Percentiles rank a stretch among this genome's conserved stretches.
Evolutionary conservation across 2,329 filamentous ascomycete genomes (phyloP).

Genomic region (Exophiala lecanii-corni): DNA sequence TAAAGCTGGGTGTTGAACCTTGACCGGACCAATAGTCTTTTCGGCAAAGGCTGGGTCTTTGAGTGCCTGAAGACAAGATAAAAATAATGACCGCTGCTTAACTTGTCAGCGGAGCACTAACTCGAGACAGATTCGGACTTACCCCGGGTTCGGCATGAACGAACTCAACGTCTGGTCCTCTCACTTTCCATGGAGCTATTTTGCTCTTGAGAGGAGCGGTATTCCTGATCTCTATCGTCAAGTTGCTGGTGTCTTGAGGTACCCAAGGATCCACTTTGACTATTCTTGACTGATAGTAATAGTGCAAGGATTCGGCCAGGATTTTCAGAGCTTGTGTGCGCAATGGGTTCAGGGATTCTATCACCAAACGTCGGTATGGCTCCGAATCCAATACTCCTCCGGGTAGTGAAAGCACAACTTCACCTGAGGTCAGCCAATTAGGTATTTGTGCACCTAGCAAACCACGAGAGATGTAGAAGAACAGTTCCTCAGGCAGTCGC

Average conservation of each 20-base stretch:
- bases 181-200: constrained; percentile 68
- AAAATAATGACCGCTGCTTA: constrained; percentile 14
- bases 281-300: constrained; percentile 75
- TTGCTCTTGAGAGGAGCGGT: constrained; percentile 50
- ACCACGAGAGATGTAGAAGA: constrained; percentile 81
- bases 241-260: constrained; percentile 60
- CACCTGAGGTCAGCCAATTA: constrained; percentile 74
- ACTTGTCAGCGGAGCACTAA: constrained; percentile 9
- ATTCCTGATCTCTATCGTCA: constrained; percentile 60
- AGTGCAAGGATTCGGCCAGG: constrained; percentile 71
- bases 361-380: constrained; percentile 76
- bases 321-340: constrained; percentile 73
- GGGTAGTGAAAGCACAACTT: constrained; percentile 75
- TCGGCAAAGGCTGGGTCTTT: constrained; percentile 65
- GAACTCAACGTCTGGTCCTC: constrained; percentile 38
- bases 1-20: constrained; percentile 20
- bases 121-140: constrained; percentile 24
- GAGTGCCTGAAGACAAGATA: constrained; percentile 55
- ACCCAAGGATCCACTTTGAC: constrained; percentile 82
- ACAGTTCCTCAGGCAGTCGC: constrained; percentile 81
- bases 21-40: constrained; percentile 54
- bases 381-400: constrained; percentile 75
- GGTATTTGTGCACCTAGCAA: constrained; percentile 74
- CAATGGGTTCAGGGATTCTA: constrained; percentile 66
- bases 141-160: constrained; percentile 27